Percentiles rank a stretch among this genome's conserved stretches.
These are phyloP conservation scores for Ostreobium quekettii DNA, from an alignment of 139 green algal genomes.

Conservation along the genomic window DNA sequence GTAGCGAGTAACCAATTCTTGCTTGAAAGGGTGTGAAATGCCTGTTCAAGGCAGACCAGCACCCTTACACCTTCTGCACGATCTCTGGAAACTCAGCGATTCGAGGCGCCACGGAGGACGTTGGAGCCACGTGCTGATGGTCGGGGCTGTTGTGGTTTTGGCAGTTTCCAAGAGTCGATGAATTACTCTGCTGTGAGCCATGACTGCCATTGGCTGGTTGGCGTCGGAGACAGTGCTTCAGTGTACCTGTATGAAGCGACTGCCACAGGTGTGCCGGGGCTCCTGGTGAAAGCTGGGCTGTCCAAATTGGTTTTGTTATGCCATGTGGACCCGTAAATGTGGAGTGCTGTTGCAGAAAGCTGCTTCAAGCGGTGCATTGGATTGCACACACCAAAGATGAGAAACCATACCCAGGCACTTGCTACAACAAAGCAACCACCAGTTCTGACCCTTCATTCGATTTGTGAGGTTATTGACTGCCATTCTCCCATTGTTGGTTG, in stretches of 20 bases:
- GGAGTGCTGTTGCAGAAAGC: too few relatives aligned
- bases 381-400: too few relatives aligned
- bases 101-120: background rate
- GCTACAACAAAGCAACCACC: too few relatives aligned
- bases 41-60: background rate
- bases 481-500: too few relatives aligned
- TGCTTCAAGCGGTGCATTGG: too few relatives aligned
- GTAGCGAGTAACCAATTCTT: background rate
- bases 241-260: conserved; percentile 19
- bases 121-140: background rate
- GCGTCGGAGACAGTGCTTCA: conserved; percentile 46
- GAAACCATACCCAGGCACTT: too few relatives aligned
- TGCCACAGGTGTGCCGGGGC: conserved; percentile 21
- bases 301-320: too few relatives aligned
- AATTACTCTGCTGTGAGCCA: conserved; percentile 60
- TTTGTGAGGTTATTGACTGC: too few relatives aligned
- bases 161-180: conserved; percentile 47
- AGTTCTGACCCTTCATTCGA: too few relatives aligned
- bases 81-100: background rate
- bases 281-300: too few relatives aligned
- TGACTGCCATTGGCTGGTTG: conserved; percentile 35
- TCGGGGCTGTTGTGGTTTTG: background rate
- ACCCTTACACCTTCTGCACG: background rate
- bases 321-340: too few relatives aligned
- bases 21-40: too few relatives aligned